Conservation (phyloP, 768 basidiomycete species). For the Lactifluus rugatus region DNA sequence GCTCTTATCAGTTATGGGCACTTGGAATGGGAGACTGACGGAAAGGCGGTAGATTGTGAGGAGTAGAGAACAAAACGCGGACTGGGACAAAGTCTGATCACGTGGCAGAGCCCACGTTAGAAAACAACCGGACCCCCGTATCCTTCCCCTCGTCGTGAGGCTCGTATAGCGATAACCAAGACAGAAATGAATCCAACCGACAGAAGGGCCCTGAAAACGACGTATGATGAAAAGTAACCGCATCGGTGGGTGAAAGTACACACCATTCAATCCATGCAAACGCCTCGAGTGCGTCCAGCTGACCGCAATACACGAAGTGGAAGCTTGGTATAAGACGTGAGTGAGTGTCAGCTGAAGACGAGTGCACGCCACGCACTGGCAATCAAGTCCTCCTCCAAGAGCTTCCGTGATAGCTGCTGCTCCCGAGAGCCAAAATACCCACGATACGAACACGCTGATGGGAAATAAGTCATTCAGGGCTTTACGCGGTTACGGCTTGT, state of each 20-base stretch:
- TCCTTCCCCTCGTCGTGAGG: constrained; percentile 9
- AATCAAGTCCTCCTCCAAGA: constrained; percentile 9
- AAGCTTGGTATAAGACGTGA: not conserved
- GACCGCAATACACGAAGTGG: constrained; percentile 13
- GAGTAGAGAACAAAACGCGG: not conserved
- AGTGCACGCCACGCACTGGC: constrained; percentile 7
- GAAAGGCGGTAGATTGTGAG: not conserved
- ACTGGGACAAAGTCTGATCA: not conserved
- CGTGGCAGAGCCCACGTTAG: not conserved
- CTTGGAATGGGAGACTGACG: not conserved
- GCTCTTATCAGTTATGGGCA: not conserved
- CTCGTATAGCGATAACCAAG: constrained; percentile 9
- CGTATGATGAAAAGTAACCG: not conserved
- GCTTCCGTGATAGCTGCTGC: constrained; percentile 15
- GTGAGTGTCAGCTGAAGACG: not conserved
- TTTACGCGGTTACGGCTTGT: not conserved
- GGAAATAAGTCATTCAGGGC: not conserved
- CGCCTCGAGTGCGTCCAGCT: constrained; percentile 16
- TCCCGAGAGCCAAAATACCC: constrained; percentile 21
- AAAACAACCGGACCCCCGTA: constrained; percentile 2
- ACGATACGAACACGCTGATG: constrained; percentile 17
- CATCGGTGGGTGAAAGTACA: not conserved
- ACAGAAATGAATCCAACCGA: constrained; percentile 8
- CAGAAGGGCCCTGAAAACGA: constrained; percentile 14
- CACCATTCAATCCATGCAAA: constrained; percentile 22